Conservation (phyloP, 441 rosid species). For the Erodium chrysanthum region DNA sequence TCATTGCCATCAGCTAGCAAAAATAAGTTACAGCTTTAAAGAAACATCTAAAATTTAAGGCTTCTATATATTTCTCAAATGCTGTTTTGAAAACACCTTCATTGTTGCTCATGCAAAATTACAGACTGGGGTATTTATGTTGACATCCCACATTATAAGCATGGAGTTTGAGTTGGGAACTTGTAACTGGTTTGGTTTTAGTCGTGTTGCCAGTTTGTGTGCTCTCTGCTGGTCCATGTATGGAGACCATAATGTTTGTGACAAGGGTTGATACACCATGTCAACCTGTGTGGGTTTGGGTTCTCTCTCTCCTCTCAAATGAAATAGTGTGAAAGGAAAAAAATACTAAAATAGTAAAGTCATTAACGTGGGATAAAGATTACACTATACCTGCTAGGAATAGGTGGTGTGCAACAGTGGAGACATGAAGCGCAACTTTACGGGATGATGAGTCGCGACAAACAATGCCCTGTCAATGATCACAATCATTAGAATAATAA, state of each 20-base stretch:
- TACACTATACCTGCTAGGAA: slow-evolving; percentile 60
- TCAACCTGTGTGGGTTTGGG: background rate
- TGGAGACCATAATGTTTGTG: background rate
- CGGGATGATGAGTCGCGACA: slow-evolving; percentile 60
- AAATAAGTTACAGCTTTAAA: too few species aligned
- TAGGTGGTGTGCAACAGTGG: slow-evolving; percentile 73
- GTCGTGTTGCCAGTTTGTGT: background rate
- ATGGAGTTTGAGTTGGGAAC: too few species aligned
- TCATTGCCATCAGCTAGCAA: too few species aligned
- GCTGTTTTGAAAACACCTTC: too few species aligned
- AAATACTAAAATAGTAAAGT: background rate
- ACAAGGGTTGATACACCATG: background rate
- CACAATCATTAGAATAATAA: slow-evolving; percentile 10
- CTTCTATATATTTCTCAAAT: too few species aligned
- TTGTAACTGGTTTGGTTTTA: too few species aligned
- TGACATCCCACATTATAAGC: too few species aligned
- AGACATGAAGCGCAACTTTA: slow-evolving; percentile 76
- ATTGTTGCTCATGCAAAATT: too few species aligned
- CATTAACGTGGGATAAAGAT: slow-evolving; percentile 3
- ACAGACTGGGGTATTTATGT: too few species aligned
- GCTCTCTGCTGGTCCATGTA: background rate
- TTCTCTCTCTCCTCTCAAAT: slow-evolving; percentile 1
- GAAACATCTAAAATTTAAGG: too few species aligned
- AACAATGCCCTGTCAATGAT: slow-evolving; percentile 68
- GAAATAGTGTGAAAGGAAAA: slow-evolving; percentile 8